Evolutionary conservation across 1,139 yeast species (phyloP).

Genomic region (Chernovozyma sophiae-reginae): DNA sequence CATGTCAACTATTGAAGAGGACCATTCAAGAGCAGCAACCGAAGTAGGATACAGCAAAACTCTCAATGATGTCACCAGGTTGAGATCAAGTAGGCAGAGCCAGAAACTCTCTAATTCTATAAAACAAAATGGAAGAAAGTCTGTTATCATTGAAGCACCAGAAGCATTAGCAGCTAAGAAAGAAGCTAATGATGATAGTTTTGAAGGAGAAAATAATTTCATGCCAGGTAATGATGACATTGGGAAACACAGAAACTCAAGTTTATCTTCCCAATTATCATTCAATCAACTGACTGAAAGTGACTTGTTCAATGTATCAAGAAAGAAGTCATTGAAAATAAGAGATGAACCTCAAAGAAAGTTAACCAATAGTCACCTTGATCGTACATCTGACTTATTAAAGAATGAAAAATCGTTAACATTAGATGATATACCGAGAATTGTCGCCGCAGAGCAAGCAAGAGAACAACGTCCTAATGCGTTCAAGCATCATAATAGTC

Average conservation of each 20-base stretch:
- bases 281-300: slow-evolving; percentile 21
- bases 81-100: slow-evolving; percentile 71
- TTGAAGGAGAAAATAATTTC: slow-evolving; percentile 11
- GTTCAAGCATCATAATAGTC: slow-evolving; percentile 60
- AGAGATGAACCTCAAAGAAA: slow-evolving; percentile 43
- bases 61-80: slow-evolving; percentile 69
- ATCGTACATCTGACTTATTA: slow-evolving; percentile 62
- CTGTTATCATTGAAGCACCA: slow-evolving; percentile 47
- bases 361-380: slow-evolving; percentile 31
- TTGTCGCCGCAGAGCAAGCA: slow-evolving; percentile 96
- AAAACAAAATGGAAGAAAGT: slow-evolving; percentile 45
- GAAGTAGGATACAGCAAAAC: slow-evolving; percentile 60
- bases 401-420: slow-evolving; percentile 84
- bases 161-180: slow-evolving; percentile 45
- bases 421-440: slow-evolving; percentile 92
- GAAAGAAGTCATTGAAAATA: slow-evolving; percentile 34
- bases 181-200: slow-evolving; percentile 17
- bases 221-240: slow-evolving; percentile 2
- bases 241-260: slow-evolving; percentile 7
- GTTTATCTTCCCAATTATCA: slow-evolving; percentile 19
- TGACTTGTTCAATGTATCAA: slow-evolving; percentile 30
- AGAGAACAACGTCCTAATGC: slow-evolving; percentile 88
- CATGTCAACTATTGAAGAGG: slow-evolving; percentile 16
- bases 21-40: slow-evolving; percentile 15
- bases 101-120: slow-evolving; percentile 56